Conservation (phyloP, 495 filamentous ascomycete genomes). For the Chaetomidium leptoderma region DNA sequence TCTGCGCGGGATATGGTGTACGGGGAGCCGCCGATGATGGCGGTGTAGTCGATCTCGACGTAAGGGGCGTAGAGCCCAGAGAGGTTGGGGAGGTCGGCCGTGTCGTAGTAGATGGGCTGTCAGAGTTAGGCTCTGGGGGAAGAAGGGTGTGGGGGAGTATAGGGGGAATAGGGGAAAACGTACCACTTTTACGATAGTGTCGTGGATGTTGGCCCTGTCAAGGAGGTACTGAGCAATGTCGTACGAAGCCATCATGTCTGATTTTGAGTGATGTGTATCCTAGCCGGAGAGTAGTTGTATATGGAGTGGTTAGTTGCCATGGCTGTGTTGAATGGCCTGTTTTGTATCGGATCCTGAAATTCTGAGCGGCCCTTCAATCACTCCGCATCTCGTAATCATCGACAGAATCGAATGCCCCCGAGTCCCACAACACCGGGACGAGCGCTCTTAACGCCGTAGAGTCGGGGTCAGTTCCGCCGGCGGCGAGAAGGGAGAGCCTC, state of each 20-base stretch:
- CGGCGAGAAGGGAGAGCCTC: not conserved
- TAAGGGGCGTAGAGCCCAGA: constrained; percentile 28
- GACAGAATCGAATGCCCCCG: no score
- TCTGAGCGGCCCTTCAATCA: no score
- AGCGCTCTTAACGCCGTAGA: not conserved
- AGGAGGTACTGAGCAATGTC: constrained; percentile 29
- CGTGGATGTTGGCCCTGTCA: constrained; percentile 35
- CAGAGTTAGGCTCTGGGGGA: not conserved
- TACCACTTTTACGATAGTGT: constrained; percentile 27
- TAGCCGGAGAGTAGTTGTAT: no score
- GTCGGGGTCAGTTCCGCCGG: not conserved
- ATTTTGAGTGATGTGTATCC: no score
- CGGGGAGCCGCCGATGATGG: constrained; percentile 28
- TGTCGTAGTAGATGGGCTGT: constrained; percentile 29
- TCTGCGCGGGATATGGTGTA: constrained; percentile 18
- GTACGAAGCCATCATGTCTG: constrained; percentile 22
- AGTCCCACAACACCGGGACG: no score
- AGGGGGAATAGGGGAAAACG: not conserved
- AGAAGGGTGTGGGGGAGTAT: not conserved
- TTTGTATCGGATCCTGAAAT: no score
- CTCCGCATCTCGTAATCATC: no score
- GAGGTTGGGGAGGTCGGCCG: constrained; percentile 8
- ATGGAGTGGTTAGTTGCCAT: no score
- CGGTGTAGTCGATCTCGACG: constrained; percentile 31
- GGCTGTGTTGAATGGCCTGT: no score